Base-by-base conservation (phyloP, 306 rosid genomes). In the Vigna radiata region DNA sequence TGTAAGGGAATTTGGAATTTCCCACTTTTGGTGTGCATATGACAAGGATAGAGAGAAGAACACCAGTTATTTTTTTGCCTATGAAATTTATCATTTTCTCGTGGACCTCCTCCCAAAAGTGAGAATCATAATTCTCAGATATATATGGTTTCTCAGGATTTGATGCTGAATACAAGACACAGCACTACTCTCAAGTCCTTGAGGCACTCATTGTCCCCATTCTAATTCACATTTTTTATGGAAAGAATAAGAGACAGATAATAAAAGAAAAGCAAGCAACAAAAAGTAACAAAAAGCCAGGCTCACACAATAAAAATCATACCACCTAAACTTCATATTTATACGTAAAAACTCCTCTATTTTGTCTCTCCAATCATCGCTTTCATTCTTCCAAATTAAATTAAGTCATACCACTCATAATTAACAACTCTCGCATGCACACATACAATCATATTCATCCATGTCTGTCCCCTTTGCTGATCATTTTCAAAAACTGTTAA, bases 161-260 rank as follows among this genome's bases (percentile, higher is more conserved):
- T 86, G 70, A 85, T 87, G 90, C 88, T 89, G 93, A 91, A 90
- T 86, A 87, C 88, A 87, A 93, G 89, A 90, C 90, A 89, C 37
- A 66, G 78, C 89, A 88, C 84, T 85, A 68, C 47, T 72, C 72
- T 85, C 77, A 52, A 84, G 79, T 89, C 85, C 82, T 82, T 82
- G 63, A 78, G 69, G 58, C 81, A 87, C 86, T 85, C 87, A 77
- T 72, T 86, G 83, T 81, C 84, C 85, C 90, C 86, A 67, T 88
- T 67, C 76, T 72, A 74, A 13, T 72, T 76, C 74, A 49, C 37
- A 13, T 67, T 69, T 62, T 48, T 76, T 33, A 25, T 5, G 21
- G 56, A 62, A 82, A 82, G 70, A 54, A 64, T 58, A 65, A 21
- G 33, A 63, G 80, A 66, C 19, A 44, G 31, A 80, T 81, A 63